These are phyloP conservation scores for Noccaea bulbosa DNA, from an alignment of 345 rosid genomes.

Conservation along the genomic window DNA sequence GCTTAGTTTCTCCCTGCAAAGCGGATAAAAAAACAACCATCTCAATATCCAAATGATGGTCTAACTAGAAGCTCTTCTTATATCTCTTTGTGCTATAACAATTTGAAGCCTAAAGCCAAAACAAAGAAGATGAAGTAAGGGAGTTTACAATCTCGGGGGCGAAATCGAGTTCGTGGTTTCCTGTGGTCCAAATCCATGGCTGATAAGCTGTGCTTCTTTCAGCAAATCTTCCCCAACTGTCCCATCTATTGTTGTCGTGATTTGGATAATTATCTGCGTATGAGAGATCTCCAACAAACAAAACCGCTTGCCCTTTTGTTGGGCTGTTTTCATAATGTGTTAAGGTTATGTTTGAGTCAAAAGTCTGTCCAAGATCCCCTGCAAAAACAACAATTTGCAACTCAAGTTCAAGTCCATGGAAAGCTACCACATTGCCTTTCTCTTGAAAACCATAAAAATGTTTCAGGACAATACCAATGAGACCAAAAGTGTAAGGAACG, in stretches of 20 bases:
- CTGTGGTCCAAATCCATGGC: conserved; percentile 96
- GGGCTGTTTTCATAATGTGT: conserved; percentile 79
- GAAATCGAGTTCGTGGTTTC: conserved; percentile 91
- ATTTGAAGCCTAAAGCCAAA: neutral
- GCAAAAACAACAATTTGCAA: conserved; percentile 38
- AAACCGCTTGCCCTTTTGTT: conserved; percentile 62
- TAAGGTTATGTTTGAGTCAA: conserved; percentile 80
- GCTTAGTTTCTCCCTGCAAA: conserved; percentile 78
- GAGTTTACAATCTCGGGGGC: conserved; percentile 64
- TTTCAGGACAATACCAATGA: conserved; percentile 49
- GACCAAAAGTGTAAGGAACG: conserved; percentile 70
- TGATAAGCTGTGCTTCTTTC: conserved; percentile 91
- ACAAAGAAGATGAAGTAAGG: conserved; percentile 15
- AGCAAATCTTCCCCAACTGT: conserved; percentile 85
- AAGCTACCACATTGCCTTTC: neutral
- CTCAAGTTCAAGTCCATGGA: conserved; percentile 20
- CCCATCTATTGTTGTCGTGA: conserved; percentile 85
- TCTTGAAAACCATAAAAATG: neutral
- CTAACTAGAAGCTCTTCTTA: too few relatives aligned
- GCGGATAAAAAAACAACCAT: conserved; percentile 20
- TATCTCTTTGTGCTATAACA: too few relatives aligned
- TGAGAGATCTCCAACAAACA: conserved; percentile 86
- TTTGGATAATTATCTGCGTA: conserved; percentile 78
- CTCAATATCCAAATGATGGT: conserved; percentile 1
- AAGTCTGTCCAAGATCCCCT: conserved; percentile 96